Base-by-base conservation (phyloP, 75 land plant genomes). In the Chamaecyparis obtusa region DNA sequence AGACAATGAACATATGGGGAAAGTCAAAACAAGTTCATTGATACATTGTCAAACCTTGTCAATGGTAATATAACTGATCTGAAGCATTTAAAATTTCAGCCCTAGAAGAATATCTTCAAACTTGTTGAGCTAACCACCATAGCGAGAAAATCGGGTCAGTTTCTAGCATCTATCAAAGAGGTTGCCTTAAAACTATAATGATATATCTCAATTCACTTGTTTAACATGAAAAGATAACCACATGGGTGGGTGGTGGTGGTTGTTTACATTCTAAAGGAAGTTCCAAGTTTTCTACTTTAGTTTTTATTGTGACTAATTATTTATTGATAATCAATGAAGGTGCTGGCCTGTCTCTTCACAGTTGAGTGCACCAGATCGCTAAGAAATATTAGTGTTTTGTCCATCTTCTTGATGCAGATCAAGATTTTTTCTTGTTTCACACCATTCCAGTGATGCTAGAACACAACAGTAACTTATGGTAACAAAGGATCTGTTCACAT, bases 11-110 rank as follows among this genome's bases (percentile, higher is more conserved):
- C 83, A 51, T 72, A 7, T 81, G 27, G 51, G 43, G 77, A 87
- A 69, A 8, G 19, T 16, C 84, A 78, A 56, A 37, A 36, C 37
- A 84, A 7, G 14, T 51, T 7, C 55, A 77, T 9, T 72, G 84
- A 84, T 83, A 49, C 48, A 27, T 43, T 41, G 2, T 46, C 90
- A 43, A 27, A 86, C 41, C 30, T 88, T 15, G 69, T 84, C 13
- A 93, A 93, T 89, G 92, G 94, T 71, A 90, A 87, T n/a, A 64
- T 93, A 15, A 88, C 84, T 75, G 87, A 89, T 41, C 80, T 89
- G 13, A 88, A 83, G 89, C 46, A 21, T 88, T 90, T 5, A 77
- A 84, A 35, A 88, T 92, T 72, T 88, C 86, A 87, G 41, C 41
- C 41, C 41, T 2, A 39, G 41, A 39, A 39, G 41, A 39, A 46